A percentile compares a stretch with the other conserved stretches of the same genome.
phyloP scores from a whole-genome alignment of 805 yeast species.

The Myxozyma neotropica region DNA sequence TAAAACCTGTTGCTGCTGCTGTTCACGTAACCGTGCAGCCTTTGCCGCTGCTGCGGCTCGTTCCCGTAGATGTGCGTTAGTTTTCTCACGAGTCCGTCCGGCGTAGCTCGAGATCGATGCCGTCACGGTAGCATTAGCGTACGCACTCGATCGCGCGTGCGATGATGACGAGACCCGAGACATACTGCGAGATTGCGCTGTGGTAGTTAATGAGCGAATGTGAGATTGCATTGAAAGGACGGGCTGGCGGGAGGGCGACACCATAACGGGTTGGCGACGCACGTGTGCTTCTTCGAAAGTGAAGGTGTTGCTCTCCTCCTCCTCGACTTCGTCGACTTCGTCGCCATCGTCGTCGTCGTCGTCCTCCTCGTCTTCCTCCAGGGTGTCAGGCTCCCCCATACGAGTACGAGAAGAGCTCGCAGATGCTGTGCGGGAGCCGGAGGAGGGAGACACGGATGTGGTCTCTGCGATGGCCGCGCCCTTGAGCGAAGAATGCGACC shows the following conservation, averaged over 20 bases:
- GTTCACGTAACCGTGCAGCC: not conserved
- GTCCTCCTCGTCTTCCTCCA: slow-evolving; percentile 11
- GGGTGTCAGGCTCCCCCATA: not conserved
- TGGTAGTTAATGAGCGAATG: not conserved
- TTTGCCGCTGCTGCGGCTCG: slow-evolving; percentile 1
- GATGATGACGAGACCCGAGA: slow-evolving; percentile 1
- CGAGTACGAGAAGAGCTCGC: not conserved
- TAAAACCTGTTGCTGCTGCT: slow-evolving; percentile 7
- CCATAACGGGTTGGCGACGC: not conserved
- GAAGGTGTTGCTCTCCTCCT: not conserved
- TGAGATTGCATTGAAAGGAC: not conserved
- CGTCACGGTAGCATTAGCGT: not conserved
- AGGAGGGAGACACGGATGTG: slow-evolving; percentile 2
- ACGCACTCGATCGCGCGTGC: not conserved
- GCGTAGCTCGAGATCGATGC: not conserved
- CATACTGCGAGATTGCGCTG: slow-evolving; percentile 6
- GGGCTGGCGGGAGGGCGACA: slow-evolving; percentile 3
- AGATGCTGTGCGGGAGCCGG: not conserved
- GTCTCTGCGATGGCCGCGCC: slow-evolving; percentile 7
- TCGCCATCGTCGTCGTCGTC: not conserved
- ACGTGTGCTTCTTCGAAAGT: slow-evolving; percentile 2
- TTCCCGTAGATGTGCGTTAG: slow-evolving; percentile 2
- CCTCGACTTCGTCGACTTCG: not conserved
- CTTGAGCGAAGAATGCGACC: slow-evolving; percentile 9
- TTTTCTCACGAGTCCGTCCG: slow-evolving; percentile 2